Percentiles rank a stretch among this genome's conserved stretches.
Evolutionary conservation across 2,329 filamentous ascomycete genomes (phyloP).

Genomic region (Neofusicoccum sp.): DNA sequence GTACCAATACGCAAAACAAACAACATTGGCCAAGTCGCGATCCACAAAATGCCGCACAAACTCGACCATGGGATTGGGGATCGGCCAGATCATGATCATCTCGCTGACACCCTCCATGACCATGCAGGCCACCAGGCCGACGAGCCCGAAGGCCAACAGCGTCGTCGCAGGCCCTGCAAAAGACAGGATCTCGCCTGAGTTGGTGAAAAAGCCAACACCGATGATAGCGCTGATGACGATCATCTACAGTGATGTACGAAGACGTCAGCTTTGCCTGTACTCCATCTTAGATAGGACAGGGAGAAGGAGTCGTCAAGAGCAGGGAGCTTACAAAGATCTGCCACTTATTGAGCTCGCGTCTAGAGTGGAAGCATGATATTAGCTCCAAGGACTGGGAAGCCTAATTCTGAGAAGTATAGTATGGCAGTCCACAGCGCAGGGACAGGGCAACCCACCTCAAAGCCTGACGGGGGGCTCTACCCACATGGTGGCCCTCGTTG

Average conservation of each 20-base stretch:
- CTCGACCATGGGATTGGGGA: conserved; percentile 37
- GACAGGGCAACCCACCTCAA: not conserved
- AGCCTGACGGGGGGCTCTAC: not conserved
- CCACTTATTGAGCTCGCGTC: conserved; percentile 4
- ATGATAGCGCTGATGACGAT: conserved; percentile 37
- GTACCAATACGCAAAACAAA: conserved; percentile 38
- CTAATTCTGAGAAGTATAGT: no score
- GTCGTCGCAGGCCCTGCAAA: conserved; percentile 35
- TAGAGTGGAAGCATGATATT: not conserved
- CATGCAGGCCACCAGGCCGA: conserved; percentile 34
- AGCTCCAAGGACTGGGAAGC: no score
- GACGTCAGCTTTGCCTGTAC: not conserved
- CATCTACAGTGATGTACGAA: conserved; percentile 25
- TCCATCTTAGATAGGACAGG: no score
- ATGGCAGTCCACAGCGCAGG: not conserved
- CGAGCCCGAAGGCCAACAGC: conserved; percentile 31
- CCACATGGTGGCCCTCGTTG: not conserved
- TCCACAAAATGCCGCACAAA: conserved; percentile 40
- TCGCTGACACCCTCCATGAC: conserved; percentile 42
- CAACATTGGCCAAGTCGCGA: conserved; percentile 33
- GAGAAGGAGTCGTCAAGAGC: no score
- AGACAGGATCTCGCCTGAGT: conserved; percentile 32
- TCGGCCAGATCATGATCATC: conserved; percentile 38
- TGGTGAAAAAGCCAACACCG: conserved; percentile 35
- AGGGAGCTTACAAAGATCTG: conserved; percentile 15